Percentiles rank a stretch among this genome's conserved stretches.
phyloP scores from a whole-genome alignment of 2,329 filamentous ascomycete species.

The Beauveria rudraprayagi region DNA sequence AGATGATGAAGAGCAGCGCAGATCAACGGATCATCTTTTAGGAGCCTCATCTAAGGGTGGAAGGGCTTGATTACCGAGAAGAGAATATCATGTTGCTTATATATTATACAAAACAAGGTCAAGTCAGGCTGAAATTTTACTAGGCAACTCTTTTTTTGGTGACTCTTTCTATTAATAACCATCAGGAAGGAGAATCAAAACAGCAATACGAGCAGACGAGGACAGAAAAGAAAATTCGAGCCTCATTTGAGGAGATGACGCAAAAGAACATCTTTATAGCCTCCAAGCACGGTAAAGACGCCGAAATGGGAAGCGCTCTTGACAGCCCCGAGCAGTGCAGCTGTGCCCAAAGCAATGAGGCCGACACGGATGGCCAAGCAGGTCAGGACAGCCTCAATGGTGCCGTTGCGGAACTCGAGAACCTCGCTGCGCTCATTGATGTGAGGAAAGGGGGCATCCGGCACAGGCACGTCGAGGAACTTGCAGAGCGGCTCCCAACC shows the following conservation, averaged over 20 bases:
- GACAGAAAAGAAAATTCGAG: not conserved
- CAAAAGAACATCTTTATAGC: constrained; percentile 1
- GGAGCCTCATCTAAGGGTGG: too few species aligned
- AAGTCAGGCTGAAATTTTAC: too few species aligned
- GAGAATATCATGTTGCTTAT: too few species aligned
- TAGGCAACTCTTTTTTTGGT: too few species aligned
- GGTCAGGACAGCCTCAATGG: constrained; percentile 4
- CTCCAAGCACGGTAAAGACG: not conserved
- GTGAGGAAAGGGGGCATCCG: constrained; percentile 27
- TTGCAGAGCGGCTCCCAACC: constrained; percentile 28
- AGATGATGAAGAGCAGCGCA: too few species aligned
- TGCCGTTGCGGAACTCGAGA: constrained; percentile 9
- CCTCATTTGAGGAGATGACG: not conserved
- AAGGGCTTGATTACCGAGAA: too few species aligned
- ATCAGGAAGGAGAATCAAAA: not conserved
- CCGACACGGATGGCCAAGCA: constrained; percentile 3
- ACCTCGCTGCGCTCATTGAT: constrained; percentile 19
- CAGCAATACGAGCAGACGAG: not conserved
- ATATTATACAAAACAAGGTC: too few species aligned
- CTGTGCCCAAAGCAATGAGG: constrained; percentile 2
- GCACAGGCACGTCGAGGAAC: constrained; percentile 26
- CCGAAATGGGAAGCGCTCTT: constrained; percentile 1
- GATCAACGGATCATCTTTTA: too few species aligned
- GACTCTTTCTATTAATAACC: not conserved
- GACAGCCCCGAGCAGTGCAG: not conserved